Percentiles rank a stretch among this genome's conserved stretches.
These are phyloP conservation scores for Didymosphaeria variabile DNA, from an alignment of 2,329 filamentous ascomycete genomes.

Conservation along the genomic window DNA sequence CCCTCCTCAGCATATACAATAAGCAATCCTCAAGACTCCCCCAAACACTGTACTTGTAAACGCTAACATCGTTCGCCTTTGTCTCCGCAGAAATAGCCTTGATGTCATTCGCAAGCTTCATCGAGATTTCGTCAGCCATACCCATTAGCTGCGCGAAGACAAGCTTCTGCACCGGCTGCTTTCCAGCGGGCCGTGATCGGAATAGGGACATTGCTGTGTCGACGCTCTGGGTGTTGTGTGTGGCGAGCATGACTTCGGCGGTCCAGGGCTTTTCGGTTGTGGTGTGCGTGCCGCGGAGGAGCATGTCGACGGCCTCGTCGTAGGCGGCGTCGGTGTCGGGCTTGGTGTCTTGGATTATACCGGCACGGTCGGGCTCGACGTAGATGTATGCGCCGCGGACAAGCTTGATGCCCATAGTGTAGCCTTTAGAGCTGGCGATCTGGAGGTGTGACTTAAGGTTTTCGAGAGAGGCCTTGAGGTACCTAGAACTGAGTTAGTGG, in stretches of 20 bases:
- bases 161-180: slow-evolving; percentile 13
- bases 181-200: slow-evolving; percentile 1
- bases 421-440: slow-evolving; percentile 3
- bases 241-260: slow-evolving; percentile 15
- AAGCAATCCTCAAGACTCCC: slow-evolving; percentile 11
- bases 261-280: slow-evolving; percentile 1
- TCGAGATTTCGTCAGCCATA: slow-evolving; percentile 14
- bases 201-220: slow-evolving; percentile 10
- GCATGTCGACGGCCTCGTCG: slow-evolving; percentile 12
- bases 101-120: slow-evolving; percentile 10
- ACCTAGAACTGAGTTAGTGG: not conserved
- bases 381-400: slow-evolving; percentile 15
- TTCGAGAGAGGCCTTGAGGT: slow-evolving; percentile 12
- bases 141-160: slow-evolving; percentile 16
- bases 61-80: not conserved
- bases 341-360: slow-evolving; percentile 13
- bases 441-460: slow-evolving; percentile 11
- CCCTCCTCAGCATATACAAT: slow-evolving; percentile 13
- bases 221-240: slow-evolving; percentile 12
- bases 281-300: slow-evolving; percentile 2
- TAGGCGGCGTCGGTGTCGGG: slow-evolving; percentile 9
- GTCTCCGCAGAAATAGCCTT: not conserved
- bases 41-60: slow-evolving; percentile 15
- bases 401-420: slow-evolving; percentile 13
- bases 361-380: slow-evolving; percentile 10